phyloP scores from a whole-genome alignment of 495 filamentous ascomycete genomes.

The Parathielavia hyrcaniae region DNA sequence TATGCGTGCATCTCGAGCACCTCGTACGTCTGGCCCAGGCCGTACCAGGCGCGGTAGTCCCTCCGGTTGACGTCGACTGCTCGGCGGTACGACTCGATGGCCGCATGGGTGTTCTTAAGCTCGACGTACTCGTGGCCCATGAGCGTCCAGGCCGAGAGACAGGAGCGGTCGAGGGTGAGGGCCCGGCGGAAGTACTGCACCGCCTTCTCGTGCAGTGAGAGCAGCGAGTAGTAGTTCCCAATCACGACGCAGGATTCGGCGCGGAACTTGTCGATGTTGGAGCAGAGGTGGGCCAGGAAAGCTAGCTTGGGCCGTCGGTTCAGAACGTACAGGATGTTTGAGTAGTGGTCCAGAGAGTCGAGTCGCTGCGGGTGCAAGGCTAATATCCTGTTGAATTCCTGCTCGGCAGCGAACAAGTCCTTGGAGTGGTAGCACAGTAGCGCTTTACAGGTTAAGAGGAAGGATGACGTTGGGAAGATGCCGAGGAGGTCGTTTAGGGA shows the following conservation, averaged over 20 bases:
- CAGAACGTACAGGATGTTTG: slow-evolving; percentile 95
- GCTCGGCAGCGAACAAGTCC: slow-evolving; percentile 79
- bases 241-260: slow-evolving; percentile 96
- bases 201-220: slow-evolving; percentile 94
- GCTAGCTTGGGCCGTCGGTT: slow-evolving; percentile 78
- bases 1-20: slow-evolving; percentile 97
- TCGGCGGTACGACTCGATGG: slow-evolving; percentile 92
- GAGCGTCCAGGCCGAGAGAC: slow-evolving; percentile 91
- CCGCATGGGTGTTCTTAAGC: slow-evolving; percentile 97
- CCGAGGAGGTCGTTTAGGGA: slow-evolving; percentile 67
- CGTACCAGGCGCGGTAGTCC: slow-evolving; percentile 98
- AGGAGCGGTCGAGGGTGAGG: slow-evolving; percentile 86
- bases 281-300: slow-evolving; percentile 84
- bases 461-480: slow-evolving; percentile 80
- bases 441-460: slow-evolving; percentile 82
- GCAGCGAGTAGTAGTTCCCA: slow-evolving; percentile 92
- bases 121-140: slow-evolving; percentile 99
- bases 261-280: slow-evolving; percentile 86
- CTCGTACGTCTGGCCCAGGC: slow-evolving; percentile 94
- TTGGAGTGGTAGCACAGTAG: slow-evolving; percentile 90
- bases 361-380: slow-evolving; percentile 77
- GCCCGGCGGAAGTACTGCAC: slow-evolving; percentile 97
- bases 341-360: slow-evolving; percentile 89
- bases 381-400: slow-evolving; percentile 76
- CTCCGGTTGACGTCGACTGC: slow-evolving; percentile 95